Percentiles rank a stretch among this genome's conserved stretches.
Conservation (phyloP, 495 filamentous ascomycete species). For the Jackrogersella multiformis region DNA sequence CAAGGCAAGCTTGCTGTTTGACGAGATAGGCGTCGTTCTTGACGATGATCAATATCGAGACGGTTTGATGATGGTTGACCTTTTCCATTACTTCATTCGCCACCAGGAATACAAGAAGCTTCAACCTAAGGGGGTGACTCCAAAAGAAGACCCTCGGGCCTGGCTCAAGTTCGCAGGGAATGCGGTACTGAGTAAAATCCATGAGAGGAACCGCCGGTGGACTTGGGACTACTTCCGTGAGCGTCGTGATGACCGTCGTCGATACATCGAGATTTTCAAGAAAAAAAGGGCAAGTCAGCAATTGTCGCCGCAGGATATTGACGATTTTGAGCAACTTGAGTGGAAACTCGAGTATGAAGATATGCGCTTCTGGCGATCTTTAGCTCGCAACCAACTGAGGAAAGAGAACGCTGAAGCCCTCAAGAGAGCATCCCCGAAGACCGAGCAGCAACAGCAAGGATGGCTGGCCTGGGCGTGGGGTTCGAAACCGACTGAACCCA, state of each 20-base stretch:
- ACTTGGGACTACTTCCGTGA: conserved; percentile 95
- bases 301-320: conserved; percentile 70
- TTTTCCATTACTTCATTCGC: conserved; percentile 97
- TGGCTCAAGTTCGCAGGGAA: conserved; percentile 92
- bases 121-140: conserved; percentile 81
- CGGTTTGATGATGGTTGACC: conserved; percentile 94
- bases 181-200: conserved; percentile 90
- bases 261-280: conserved; percentile 95
- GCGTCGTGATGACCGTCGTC: conserved; percentile 85
- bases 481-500: conserved; percentile 66
- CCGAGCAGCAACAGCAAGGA: conserved; percentile 70
- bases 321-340: conserved; percentile 80
- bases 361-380: conserved; percentile 92
- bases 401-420: conserved; percentile 89
- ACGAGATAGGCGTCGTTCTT: conserved; percentile 93
- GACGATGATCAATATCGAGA: conserved; percentile 98
- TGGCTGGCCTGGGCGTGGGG: conserved; percentile 94
- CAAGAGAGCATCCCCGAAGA: conserved; percentile 53
- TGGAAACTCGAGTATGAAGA: conserved; percentile 94
- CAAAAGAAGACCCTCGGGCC: conserved; percentile 89
- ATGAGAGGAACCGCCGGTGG: conserved; percentile 88
- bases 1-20: conserved; percentile 89
- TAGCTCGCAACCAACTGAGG: conserved; percentile 91
- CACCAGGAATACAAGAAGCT: conserved; percentile 97
- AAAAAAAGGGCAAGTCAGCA: conserved; percentile 83